These are phyloP conservation scores for Leptographium wingfieldii DNA, from an alignment of 2,329 filamentous ascomycete species.

Conservation along the genomic window DNA sequence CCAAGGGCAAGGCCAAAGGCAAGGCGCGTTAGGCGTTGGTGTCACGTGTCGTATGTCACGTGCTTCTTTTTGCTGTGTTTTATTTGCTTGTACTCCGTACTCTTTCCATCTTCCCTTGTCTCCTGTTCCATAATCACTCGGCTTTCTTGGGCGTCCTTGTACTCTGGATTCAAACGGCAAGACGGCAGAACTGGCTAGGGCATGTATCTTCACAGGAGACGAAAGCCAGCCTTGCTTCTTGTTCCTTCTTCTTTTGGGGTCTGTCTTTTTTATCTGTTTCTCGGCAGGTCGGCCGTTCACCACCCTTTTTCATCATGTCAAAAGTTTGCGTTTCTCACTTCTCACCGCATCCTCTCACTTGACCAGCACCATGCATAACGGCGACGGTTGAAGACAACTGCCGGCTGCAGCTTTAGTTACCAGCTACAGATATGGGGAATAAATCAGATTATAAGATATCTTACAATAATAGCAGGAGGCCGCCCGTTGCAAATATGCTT, in stretches of 20 bases:
- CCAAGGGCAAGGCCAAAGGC: constrained; percentile 11
- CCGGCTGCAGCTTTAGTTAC: too few relatives aligned
- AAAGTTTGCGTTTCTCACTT: background rate
- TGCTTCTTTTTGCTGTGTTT: background rate
- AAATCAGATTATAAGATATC: background rate
- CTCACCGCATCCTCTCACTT: too few relatives aligned
- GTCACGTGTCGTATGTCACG: background rate
- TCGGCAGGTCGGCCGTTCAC: too few relatives aligned
- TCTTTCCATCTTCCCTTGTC: background rate
- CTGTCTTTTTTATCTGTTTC: too few relatives aligned
- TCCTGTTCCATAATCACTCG: background rate
- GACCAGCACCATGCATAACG: too few relatives aligned
- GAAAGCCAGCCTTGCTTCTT: too few relatives aligned
- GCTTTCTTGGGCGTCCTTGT: background rate
- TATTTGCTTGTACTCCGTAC: background rate
- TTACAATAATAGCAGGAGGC: background rate
- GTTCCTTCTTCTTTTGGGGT: too few relatives aligned
- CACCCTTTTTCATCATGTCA: too few relatives aligned
- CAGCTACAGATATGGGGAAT: background rate
- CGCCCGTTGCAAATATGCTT: background rate
- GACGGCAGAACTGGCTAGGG: too few relatives aligned
- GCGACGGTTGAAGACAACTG: too few relatives aligned
- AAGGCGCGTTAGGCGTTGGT: background rate
- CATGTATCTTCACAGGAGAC: too few relatives aligned
- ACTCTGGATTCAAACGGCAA: too few relatives aligned